phyloP scores from a whole-genome alignment of 2,329 filamentous ascomycete species.

The Seiridium unicorne region DNA sequence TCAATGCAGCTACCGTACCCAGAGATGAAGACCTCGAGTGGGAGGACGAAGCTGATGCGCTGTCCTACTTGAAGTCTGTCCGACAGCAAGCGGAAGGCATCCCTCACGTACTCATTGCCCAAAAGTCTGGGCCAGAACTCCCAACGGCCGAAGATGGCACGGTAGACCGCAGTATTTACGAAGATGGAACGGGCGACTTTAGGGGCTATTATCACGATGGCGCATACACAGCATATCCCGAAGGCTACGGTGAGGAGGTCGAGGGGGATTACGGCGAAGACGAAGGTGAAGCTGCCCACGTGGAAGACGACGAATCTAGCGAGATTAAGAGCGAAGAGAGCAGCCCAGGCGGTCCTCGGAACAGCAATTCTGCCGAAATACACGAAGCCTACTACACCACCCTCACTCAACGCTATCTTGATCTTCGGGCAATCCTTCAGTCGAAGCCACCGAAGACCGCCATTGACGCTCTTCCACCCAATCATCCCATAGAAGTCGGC shows the following conservation, averaged over 20 bases:
- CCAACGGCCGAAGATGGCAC: constrained; percentile 30
- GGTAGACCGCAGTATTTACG: constrained; percentile 44
- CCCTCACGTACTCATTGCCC: constrained; percentile 68
- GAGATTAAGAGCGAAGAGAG: constrained; percentile 19
- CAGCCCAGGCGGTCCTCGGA: constrained; percentile 21
- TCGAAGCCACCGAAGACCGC: constrained; percentile 50
- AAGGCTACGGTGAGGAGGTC: constrained; percentile 28
- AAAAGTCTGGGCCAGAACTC: constrained; percentile 51
- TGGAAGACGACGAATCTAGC: constrained; percentile 18
- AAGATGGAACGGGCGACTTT: constrained; percentile 48
- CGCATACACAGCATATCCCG: constrained; percentile 67
- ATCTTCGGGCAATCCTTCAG: constrained; percentile 63
- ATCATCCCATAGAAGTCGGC: constrained; percentile 55
- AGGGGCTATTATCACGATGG: constrained; percentile 74
- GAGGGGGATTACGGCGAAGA: constrained; percentile 21
- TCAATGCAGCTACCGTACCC: constrained; percentile 37
- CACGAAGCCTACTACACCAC: constrained; percentile 66
- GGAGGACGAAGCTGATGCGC: constrained; percentile 53
- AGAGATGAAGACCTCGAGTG: constrained; percentile 49
- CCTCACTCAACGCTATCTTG: constrained; percentile 62
- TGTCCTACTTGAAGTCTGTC: constrained; percentile 59
- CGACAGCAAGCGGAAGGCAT: constrained; percentile 71
- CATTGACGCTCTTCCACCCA: constrained; percentile 49
- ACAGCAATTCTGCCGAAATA: constrained; percentile 38
- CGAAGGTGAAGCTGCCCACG: constrained; percentile 22